Evolutionary conservation across 352 stramenopile genomes (phyloP), one percentile per base, ranked within the genome.

Genomic region (Phytophthora pisi): DNA sequence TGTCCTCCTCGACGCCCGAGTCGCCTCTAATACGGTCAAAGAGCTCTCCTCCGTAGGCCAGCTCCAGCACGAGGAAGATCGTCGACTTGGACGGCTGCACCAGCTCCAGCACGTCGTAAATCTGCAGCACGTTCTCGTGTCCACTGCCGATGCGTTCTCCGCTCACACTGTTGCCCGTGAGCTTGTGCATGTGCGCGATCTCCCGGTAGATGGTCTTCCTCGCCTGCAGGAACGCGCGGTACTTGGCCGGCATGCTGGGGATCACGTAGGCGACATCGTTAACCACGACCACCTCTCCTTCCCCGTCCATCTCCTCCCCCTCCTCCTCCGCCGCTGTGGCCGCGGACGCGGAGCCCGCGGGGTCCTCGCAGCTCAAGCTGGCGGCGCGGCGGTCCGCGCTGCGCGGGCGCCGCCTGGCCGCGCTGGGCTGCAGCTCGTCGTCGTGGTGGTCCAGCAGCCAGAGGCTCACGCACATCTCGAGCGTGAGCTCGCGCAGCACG

Each of bases 21-120:
- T 97, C 91, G 5, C 84, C 87, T 51, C 92, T 87, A 67, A 98
- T 98, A 42, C 94, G 86, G 67, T 98, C 94, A 59, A 98, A 98
- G 23, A 98, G 77, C 66, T 98, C 94, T 11, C 94, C 94, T 5
- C 94, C 94, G 46, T 77, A 79, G 2, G 91, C 93, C 15, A 98
- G 76, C 65, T 98, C 94, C 31, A 98, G 79, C 36, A 98, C 93
- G 4, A 98, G 63, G 67, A 98, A 98, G 51, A 98, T 95, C 3
- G 92, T 98, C 51, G 85, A 95, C 75, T 98, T 98, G 31, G 87
- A 96, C 26, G 98, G 91, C 74, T 99, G 94, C 18, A 99, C 88
- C 30, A 97, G 88, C 75, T 99, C 97, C 38, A 99, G 78, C 51
- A 99, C 96, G 78, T 99, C 93, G 65, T 97, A 98, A 4, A 99